These are phyloP conservation scores for Protomyces pachydermus DNA, from an alignment of 1,139 yeast genomes.

Conservation along the genomic window DNA sequence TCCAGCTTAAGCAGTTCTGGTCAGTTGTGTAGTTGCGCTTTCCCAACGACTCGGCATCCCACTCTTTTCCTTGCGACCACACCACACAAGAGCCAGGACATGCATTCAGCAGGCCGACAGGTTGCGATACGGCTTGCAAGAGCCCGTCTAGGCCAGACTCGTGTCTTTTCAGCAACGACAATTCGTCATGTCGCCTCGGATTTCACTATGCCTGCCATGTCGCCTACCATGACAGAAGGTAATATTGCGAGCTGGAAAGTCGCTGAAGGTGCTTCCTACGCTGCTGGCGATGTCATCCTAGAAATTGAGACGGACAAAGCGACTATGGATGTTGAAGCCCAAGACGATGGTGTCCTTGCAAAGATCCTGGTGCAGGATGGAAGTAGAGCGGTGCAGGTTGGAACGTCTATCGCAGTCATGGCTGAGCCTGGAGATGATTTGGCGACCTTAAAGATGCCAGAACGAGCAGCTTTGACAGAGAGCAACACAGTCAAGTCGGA, in stretches of 20 bases:
- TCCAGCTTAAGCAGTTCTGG: background rate
- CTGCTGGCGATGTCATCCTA: slow-evolving; percentile 87
- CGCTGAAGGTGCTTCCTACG: slow-evolving; percentile 70
- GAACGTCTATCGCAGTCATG: slow-evolving; percentile 75
- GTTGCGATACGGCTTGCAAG: background rate
- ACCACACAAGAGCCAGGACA: background rate
- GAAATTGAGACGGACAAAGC: slow-evolving; percentile 99
- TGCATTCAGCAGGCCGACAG: background rate
- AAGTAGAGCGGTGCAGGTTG: slow-evolving; percentile 74
- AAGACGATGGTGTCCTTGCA: slow-evolving; percentile 88
- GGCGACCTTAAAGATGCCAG: slow-evolving; percentile 57
- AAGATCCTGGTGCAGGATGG: slow-evolving; percentile 69
- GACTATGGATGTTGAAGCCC: slow-evolving; percentile 97
- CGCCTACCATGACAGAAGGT: slow-evolving; percentile 97
- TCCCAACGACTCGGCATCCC: background rate
- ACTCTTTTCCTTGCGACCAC: background rate
- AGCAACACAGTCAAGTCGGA: slow-evolving; percentile 32
- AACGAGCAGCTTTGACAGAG: slow-evolving; percentile 31
- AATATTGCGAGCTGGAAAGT: slow-evolving; percentile 94
- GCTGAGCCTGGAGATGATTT: slow-evolving; percentile 89
- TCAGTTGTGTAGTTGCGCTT: too few species aligned
- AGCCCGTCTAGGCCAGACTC: background rate
- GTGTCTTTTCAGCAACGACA: background rate
- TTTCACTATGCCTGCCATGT: slow-evolving; percentile 90
- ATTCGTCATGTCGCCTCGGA: slow-evolving; percentile 46